Evolutionary conservation across 768 basidiomycete species (phyloP), one percentile per base, ranked within the genome.

Genomic region (Neoboletus subvelutipes): DNA sequence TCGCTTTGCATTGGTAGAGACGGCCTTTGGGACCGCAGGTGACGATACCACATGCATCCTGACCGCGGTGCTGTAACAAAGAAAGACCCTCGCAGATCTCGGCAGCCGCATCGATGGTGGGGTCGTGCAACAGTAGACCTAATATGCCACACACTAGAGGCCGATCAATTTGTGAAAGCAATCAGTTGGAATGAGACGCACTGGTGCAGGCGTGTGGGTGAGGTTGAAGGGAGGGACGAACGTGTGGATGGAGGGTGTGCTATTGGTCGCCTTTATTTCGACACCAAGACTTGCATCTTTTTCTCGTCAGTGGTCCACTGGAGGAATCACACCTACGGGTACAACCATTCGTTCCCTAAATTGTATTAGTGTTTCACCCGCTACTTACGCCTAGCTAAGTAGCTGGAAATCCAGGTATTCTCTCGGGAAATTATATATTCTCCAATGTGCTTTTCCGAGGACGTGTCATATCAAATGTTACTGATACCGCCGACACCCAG

Each of bases 1-100:
- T 99, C 28, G 94, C 93, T 75, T 99, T 99, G 80, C 94, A 95
- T 71, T 99, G 97, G 73, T 90, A 98, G 70, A 99, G 90, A 43
- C 94, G 86, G 28, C 97, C 97, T 69, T 93, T 94, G 5, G 86
- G 85, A 4, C 94, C 97, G 71, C 97, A 95, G 34, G 97, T 99
- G 57, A 99, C 87, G 66, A 98, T 88, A 36, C 97, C 97, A 62
- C 94, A 96, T 0, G 97, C 97, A 79, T 99, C 97, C 73, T 99
- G 96, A 13, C 96, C 97, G 63, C 96, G 82, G 69, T 99, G 97
- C 72, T 99, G 97, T 5, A 99, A 79, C 40, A 99, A 78, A 24
- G 94, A 90, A n/a, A 99, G 82, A 31, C 94, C 94, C 72, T 99
- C 97, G 64, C 84, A 88, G 68, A 98, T 94, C 74, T 98, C 95